Conservation (phyloP, 2,329 filamentous ascomycete genomes). For the Monilinia fructicola region DNA sequence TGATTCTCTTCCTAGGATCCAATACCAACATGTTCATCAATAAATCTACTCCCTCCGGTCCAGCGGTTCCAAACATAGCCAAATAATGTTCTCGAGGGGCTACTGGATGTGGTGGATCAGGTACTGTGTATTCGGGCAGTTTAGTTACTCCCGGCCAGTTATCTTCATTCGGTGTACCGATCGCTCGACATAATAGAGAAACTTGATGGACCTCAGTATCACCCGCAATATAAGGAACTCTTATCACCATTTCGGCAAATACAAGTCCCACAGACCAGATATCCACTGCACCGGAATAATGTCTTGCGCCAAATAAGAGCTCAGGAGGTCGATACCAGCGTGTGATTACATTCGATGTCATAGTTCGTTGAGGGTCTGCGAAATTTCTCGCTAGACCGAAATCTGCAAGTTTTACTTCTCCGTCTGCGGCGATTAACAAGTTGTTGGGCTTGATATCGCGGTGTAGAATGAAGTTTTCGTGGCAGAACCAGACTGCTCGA, state of each 20-base stretch:
- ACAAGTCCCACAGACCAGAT: constrained; percentile 93
- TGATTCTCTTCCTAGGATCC: constrained; percentile 82
- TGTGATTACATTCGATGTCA: constrained; percentile 95
- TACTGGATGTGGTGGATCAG: constrained; percentile 55
- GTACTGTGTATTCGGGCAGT: constrained; percentile 76
- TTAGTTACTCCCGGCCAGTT: constrained; percentile 91
- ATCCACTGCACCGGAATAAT: constrained; percentile 89
- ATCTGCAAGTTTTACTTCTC: constrained; percentile 93
- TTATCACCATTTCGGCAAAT: constrained; percentile 84
- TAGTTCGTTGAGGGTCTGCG: constrained; percentile 80
- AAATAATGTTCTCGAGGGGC: constrained; percentile 71
- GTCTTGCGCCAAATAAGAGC: constrained; percentile 83
- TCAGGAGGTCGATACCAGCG: constrained; percentile 96
- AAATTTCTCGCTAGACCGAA: constrained; percentile 92
- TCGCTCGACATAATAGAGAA: constrained; percentile 74
- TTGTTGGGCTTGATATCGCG: constrained; percentile 99
- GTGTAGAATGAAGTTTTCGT: constrained; percentile 90
- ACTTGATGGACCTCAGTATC: constrained; percentile 86
- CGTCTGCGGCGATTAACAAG: constrained; percentile 87
- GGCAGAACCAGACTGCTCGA: constrained; percentile 92
- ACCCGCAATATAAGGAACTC: constrained; percentile 79
- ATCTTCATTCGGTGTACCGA: constrained; percentile 89
- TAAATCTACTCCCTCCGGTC: constrained; percentile 80
- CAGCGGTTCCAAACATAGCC: constrained; percentile 75
- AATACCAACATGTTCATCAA: constrained; percentile 81